Percentiles rank a stretch among this genome's conserved stretches.
These are phyloP conservation scores for Rubus parviflorus DNA, from an alignment of 306 rosid genomes.

Conservation along the genomic window DNA sequence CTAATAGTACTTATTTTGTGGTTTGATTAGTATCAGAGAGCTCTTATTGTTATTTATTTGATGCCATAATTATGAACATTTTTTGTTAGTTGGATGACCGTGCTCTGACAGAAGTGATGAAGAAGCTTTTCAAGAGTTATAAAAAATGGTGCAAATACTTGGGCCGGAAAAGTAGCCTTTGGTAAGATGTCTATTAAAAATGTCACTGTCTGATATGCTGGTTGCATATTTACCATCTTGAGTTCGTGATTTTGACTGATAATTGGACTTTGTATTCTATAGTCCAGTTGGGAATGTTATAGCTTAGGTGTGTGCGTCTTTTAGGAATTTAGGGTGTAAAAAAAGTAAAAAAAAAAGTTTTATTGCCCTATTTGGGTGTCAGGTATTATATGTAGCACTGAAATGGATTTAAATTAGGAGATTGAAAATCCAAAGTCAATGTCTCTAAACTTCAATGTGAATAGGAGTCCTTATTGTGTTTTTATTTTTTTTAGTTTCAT, in stretches of 20 bases:
- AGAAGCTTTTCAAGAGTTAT: constrained; percentile 95
- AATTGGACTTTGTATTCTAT: background rate
- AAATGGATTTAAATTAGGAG: background rate
- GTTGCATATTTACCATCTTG: constrained; percentile 10
- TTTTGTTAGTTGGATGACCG: constrained; percentile 88
- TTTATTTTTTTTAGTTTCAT: background rate
- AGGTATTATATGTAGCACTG: background rate
- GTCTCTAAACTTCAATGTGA: background rate
- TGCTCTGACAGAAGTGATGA: constrained; percentile 95
- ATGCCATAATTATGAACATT: constrained; percentile 31
- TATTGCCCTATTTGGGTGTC: background rate
- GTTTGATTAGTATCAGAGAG: background rate
- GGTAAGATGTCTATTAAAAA: constrained; percentile 42
- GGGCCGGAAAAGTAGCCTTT: constrained; percentile 98
- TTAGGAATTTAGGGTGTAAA: background rate
- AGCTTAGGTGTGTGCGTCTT: background rate
- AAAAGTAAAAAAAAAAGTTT: background rate
- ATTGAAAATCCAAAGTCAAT: background rate
- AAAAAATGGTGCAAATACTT: constrained; percentile 98
- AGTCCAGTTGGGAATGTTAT: background rate
- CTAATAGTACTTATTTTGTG: background rate
- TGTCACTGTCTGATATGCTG: constrained; percentile 15
- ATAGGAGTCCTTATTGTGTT: background rate
- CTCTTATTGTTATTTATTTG: constrained; percentile 13
- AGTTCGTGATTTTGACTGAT: background rate